Evolutionary conservation across 176 grass and related monocot species (phyloP), one percentile per base, ranked within the genome.

Genomic region (Oryza punctata): DNA sequence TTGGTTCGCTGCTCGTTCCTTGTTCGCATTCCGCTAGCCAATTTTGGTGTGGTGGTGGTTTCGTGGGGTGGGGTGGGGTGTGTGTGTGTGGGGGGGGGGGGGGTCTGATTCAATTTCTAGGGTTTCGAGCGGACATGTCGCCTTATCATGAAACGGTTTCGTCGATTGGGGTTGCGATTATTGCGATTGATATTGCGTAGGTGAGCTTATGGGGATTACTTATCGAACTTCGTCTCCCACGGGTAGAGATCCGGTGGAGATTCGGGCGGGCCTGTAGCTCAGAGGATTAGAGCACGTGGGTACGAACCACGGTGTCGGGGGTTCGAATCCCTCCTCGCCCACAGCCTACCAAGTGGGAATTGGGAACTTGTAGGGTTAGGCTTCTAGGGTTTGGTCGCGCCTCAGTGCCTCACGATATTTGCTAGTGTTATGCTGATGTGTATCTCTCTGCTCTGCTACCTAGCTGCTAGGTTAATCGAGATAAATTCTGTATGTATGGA

Each of bases 1-100:
- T 85, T 81, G 12, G 87, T 85, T 77, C 9, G 71, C 49, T 57
- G 7, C 43, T 77, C 77, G 32, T 12, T 54, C 71, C 15, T 47
- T 64, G 0, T 18, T 1, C 65, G 0, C 12, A 8, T 25, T 25
- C 25, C 24, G 19, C 44, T 26, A 38, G 13, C 50, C 29, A 23
- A 35, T 0, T 64, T 54, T 19, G 15, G 12, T 24, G 7, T 38
- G 37, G 37, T 38, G 27, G 75, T 4, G 75, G 13, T 37, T 11
- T 50, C 3, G 76, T 26, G 24, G 13, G 4, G 4, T 35, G 33
- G 33, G 32, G 32, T 33, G n/a, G n/a, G n/a, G n/a, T n/a, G n/a
- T n/a, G n/a, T n/a, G n/a, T n/a, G n/a, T n/a, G n/a, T 32, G 30
- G 33, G 33, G 33, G 33, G 37, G 35, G 37, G 7, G 37, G 37